A percentile compares a stretch with the other conserved stretches of the same genome.
phyloP scores from a whole-genome alignment of 1,284 basidiomycete species.

The Puccinia horiana region DNA sequence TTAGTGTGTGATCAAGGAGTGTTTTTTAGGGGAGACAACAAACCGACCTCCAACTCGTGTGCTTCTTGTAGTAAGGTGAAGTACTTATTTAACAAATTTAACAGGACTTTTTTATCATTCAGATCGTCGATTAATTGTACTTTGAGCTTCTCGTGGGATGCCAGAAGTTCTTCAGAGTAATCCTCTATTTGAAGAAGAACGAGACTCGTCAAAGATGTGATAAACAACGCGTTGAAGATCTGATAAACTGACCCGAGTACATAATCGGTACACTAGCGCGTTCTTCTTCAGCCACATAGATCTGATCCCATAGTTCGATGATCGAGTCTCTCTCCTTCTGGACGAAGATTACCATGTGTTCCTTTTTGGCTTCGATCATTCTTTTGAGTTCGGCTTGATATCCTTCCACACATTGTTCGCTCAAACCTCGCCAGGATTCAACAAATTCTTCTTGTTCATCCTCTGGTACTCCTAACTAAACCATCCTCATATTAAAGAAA shows the following conservation, averaged over 20 bases:
- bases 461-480: slow-evolving; percentile 70
- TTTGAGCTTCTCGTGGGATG: slow-evolving; percentile 85
- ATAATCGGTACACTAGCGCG: slow-evolving; percentile 76
- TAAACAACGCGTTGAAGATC: not conserved
- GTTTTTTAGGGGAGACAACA: not conserved
- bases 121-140: slow-evolving; percentile 76
- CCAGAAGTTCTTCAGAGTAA: slow-evolving; percentile 81
- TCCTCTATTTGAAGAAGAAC: slow-evolving; percentile 66
- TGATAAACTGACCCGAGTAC: slow-evolving; percentile 68
- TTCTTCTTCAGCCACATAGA: slow-evolving; percentile 82
- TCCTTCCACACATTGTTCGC: slow-evolving; percentile 37
- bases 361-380: slow-evolving; percentile 82
- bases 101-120: slow-evolving; percentile 72
- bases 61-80: slow-evolving; percentile 87
- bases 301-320: slow-evolving; percentile 75
- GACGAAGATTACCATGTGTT: slow-evolving; percentile 84
- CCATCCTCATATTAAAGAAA: not conserved
- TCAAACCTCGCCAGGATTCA: slow-evolving; percentile 74
- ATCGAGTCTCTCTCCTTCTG: slow-evolving; percentile 80
- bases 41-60: slow-evolving; percentile 72
- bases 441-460: slow-evolving; percentile 77
- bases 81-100: slow-evolving; percentile 81
- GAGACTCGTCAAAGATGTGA: slow-evolving; percentile 48
- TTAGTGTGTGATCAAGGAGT: not conserved
- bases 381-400: slow-evolving; percentile 88